A percentile compares a stretch with the other conserved stretches of the same genome.
phyloP scores from a whole-genome alignment of 2,329 filamentous ascomycete genomes.

The Cladosporium sp. region DNA sequence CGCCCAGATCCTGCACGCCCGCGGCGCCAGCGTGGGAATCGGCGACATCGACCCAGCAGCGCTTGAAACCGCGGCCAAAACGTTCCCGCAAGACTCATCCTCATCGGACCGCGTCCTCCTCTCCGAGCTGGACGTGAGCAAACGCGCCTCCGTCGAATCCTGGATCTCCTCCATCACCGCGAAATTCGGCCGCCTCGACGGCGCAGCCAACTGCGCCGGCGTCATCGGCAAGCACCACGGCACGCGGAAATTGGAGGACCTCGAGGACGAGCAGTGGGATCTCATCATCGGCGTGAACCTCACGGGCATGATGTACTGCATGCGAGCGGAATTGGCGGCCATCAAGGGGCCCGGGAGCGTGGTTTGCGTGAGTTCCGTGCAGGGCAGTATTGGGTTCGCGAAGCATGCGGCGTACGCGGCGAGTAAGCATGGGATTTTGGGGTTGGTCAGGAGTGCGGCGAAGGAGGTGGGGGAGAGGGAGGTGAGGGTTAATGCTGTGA shows the following conservation, averaged over 20 bases:
- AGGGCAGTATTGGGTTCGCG: slow-evolving; percentile 41
- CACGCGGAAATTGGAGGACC: slow-evolving; percentile 24
- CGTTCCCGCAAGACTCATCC: not conserved
- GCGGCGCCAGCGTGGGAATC: slow-evolving; percentile 45
- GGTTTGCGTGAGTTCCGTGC: slow-evolving; percentile 37
- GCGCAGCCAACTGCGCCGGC: slow-evolving; percentile 44
- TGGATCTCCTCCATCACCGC: slow-evolving; percentile 33
- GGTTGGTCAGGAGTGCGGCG: slow-evolving; percentile 24
- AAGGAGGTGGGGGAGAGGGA: slow-evolving; percentile 27
- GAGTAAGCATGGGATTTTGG: slow-evolving; percentile 27
- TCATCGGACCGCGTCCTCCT: slow-evolving; percentile 18
- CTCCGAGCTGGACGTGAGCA: slow-evolving; percentile 27
- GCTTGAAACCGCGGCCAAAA: slow-evolving; percentile 25
- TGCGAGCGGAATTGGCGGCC: slow-evolving; percentile 46
- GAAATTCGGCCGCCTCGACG: slow-evolving; percentile 35
- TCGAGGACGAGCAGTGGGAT: slow-evolving; percentile 35
- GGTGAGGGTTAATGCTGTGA: slow-evolving; percentile 27
- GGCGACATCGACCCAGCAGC: slow-evolving; percentile 42
- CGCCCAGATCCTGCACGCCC: slow-evolving; percentile 40
- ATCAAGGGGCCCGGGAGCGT: slow-evolving; percentile 52
- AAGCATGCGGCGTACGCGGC: slow-evolving; percentile 26
- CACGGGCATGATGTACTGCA: slow-evolving; percentile 47
- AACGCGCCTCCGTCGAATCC: slow-evolving; percentile 26
- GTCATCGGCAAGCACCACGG: slow-evolving; percentile 29
- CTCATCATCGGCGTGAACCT: slow-evolving; percentile 32